These are phyloP conservation scores for Schoenoplectus tabernaemontani DNA, from an alignment of 202 grass and related monocot species.

Conservation along the genomic window DNA sequence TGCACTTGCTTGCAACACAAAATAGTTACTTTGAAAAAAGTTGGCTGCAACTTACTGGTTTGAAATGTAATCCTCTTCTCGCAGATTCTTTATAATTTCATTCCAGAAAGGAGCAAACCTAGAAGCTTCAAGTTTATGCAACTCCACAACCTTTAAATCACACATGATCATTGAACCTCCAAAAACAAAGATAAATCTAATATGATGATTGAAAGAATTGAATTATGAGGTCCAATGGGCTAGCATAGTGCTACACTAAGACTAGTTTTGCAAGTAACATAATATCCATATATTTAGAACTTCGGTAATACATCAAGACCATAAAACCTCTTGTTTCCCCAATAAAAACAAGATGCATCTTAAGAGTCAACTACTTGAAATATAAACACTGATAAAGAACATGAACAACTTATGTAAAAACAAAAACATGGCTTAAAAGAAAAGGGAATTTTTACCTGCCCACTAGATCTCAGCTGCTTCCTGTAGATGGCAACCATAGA, in stretches of 20 bases:
- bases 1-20: neutral
- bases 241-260: neutral
- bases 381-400: conserved; percentile 6
- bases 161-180: conserved; percentile 7
- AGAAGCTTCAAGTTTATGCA: conserved; percentile 83
- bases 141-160: conserved; percentile 36
- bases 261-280: neutral
- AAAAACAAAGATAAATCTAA: conserved; percentile 24
- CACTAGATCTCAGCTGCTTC: conserved; percentile 49
- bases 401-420: conserved; percentile 3
- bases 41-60: conserved; percentile 43
- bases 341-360: neutral
- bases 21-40: neutral
- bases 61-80: conserved; percentile 86
- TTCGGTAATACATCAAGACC: neutral
- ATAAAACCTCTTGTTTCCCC: neutral
- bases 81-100: conserved; percentile 71
- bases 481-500: conserved; percentile 29
- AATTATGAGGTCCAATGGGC: neutral
- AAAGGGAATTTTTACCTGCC: conserved; percentile 44
- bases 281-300: neutral
- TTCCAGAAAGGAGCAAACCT: conserved; percentile 97
- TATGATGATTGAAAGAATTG: neutral
- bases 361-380: neutral
- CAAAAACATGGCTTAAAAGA: neutral